Base-by-base conservation (phyloP, 129 eudicot genomes). In the Flaveria linearis region DNA sequence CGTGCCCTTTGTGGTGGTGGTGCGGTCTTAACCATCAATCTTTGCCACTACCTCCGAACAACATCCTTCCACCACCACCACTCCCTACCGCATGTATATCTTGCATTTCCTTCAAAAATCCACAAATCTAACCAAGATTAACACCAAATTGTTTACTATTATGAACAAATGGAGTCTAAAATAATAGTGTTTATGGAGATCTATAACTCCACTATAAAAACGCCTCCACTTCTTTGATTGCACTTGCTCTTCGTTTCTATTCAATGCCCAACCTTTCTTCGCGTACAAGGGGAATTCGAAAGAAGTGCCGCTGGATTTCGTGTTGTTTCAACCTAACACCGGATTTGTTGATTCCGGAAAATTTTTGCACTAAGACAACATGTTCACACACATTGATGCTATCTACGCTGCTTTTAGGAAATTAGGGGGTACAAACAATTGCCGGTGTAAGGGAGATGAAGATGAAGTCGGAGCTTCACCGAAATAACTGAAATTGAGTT, bases 351-450 rank as follows among this genome's bases (percentile, higher is more conserved):
- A 91, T 76, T 73, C 96, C 2, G 84, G 28, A 1, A 65, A 92
- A 26, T 79, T 78, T 13, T 76, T 94, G 23, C 92, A 73, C 16
- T 94, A 93, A 72, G 97, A 91, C 28, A 89, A 89, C 85, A 95
- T 95, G 99, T 83, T 82, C 70, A 96, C 97, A 10, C 96, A 88
- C 62, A 86, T 95, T 28, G 99, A 91, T 49, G 97, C 97, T 1
- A 92, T 87, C 1, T 84, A 89, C 28, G 71, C 88, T 0, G 94
- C 97, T 12, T 69, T 91, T 13, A 86, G 81, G n/a, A 61, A 83
- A 22, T 46, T 83, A 30, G 36, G 9, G 97, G 91, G 3, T 82
- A 72, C 78, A 85, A 85, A 79, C 85, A 82, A 16, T 84, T 95
- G 13, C 82, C 83, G 7, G 78, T 91, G 22, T 0, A 88, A 87